Base-by-base conservation (phyloP, 352 stramenopile genomes). In the Globisporangium mamillatum region DNA sequence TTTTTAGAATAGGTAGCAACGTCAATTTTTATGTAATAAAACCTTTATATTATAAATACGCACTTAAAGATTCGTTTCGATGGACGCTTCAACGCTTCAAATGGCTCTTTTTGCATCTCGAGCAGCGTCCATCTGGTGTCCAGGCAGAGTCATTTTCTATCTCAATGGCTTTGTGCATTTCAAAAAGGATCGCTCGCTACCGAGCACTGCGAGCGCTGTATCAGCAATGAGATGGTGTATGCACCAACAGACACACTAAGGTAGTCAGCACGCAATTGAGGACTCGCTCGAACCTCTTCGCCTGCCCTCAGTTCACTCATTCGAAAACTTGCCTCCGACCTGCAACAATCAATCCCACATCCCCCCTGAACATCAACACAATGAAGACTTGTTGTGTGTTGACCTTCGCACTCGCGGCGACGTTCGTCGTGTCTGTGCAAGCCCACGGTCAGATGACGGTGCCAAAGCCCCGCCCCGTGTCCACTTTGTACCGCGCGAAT, bases 391-490 rank as follows among this genome's bases (percentile, higher is more conserved):
- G 76, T 50, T 76, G 72, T n/a, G 72, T 88, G 38, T 78, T 77
- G 18, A 67, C 75, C 34, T 66, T 85, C 64, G 64, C 70, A 57
- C 66, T 72, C 32, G 80, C 68, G 20, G 66, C 67, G 25, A 68
- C 77, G 53, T 84, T 89, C 48, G 63, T 69, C 27, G 73, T 86
- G 29, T 55, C 85, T 50, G 76, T 89, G 29, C 84, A 85, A 55
- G 54, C 27, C 18, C 54, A 60, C 27, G 54, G 27, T 18, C 54
- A 60, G 54, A 60, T 60, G 54, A 60, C 34, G 54, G 54, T 60
- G 27, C 54, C 54, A 44, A 60, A 60, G 54, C 34, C 32, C 27
- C 54, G 27, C 54, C 27, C 54, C 27, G 54, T 60, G 54, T 60
- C 54, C 54, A 60, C 54, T 32, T n/a, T 60, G 25, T 60, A 60